phyloP scores from a whole-genome alignment of 169 alveolate genomes.

The Plasmodium knowlesi region DNA sequence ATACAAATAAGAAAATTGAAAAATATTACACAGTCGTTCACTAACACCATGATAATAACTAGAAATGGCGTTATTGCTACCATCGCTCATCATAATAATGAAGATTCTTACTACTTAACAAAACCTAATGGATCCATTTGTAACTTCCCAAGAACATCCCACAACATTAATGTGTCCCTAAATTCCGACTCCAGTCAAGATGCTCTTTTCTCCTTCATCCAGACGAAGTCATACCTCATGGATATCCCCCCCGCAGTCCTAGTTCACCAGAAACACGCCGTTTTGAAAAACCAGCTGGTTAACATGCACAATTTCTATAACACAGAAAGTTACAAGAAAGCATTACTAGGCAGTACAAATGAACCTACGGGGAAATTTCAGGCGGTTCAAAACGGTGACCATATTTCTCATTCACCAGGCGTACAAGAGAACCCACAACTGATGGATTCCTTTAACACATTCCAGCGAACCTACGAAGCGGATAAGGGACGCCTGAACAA shows the following conservation, averaged over 20 bases:
- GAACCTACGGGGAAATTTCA: background rate
- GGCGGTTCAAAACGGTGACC: background rate
- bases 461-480: slow-evolving; percentile 25
- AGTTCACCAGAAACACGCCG: slow-evolving; percentile 56
- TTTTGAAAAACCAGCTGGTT: slow-evolving; percentile 25
- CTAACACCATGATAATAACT: slow-evolving; percentile 22
- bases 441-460: slow-evolving; percentile 1
- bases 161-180: slow-evolving; percentile 27
- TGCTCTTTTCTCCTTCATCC: slow-evolving; percentile 23
- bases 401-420: background rate
- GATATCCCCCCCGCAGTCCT: slow-evolving; percentile 53
- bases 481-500: slow-evolving; percentile 14
- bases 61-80: slow-evolving; percentile 52
- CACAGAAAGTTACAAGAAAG: slow-evolving; percentile 26
- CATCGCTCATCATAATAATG: slow-evolving; percentile 7
- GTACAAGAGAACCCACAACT: background rate
- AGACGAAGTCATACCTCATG: slow-evolving; percentile 12
- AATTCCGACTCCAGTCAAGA: slow-evolving; percentile 1
- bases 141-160: slow-evolving; percentile 59
- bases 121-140: slow-evolving; percentile 58
- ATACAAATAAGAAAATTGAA: slow-evolving; percentile 47
- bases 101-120: slow-evolving; percentile 56
- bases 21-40: slow-evolving; percentile 49
- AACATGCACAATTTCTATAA: slow-evolving; percentile 49
- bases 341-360: background rate